A percentile compares a stretch with the other conserved stretches of the same genome.
phyloP scores from a whole-genome alignment of 2,329 filamentous ascomycete species.

The Cladosporium sp. region DNA sequence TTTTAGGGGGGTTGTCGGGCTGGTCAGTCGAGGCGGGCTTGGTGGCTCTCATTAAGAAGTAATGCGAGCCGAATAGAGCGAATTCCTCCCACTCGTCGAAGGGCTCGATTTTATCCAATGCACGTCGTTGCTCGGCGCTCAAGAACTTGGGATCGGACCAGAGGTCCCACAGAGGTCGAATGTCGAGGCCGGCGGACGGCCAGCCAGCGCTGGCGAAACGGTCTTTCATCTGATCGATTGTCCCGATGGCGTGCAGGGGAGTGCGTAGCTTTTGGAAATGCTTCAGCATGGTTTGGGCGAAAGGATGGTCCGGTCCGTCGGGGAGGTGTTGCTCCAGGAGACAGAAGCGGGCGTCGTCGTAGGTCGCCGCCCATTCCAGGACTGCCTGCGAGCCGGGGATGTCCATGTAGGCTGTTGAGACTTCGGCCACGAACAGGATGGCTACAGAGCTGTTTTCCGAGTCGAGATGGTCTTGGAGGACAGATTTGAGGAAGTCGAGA shows the following conservation, averaged over 20 bases:
- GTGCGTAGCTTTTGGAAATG: slow-evolving; percentile 81
- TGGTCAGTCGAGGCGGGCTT: slow-evolving; percentile 26
- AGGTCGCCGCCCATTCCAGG: slow-evolving; percentile 70
- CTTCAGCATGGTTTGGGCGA: slow-evolving; percentile 78
- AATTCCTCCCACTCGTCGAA: slow-evolving; percentile 99
- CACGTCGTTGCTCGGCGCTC: slow-evolving; percentile 52
- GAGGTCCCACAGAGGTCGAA: slow-evolving; percentile 73
- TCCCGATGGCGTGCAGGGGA: slow-evolving; percentile 67
- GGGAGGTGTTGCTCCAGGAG: slow-evolving; percentile 84
- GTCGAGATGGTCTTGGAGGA: slow-evolving; percentile 57
- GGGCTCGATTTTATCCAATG: slow-evolving; percentile 68
- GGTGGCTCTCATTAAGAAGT: slow-evolving; percentile 69
- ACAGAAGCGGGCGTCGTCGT: slow-evolving; percentile 74
- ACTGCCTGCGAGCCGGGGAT: slow-evolving; percentile 67
- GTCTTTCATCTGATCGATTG: slow-evolving; percentile 58
- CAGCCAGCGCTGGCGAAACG: slow-evolving; percentile 71
- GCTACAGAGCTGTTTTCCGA: slow-evolving; percentile 55
- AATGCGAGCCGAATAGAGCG: slow-evolving; percentile 77
- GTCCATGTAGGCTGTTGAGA: slow-evolving; percentile 89
- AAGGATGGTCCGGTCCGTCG: slow-evolving; percentile 72
- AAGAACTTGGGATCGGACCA: slow-evolving; percentile 72
- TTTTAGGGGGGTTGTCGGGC: no score
- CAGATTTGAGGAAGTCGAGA: slow-evolving; percentile 55
- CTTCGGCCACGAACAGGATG: slow-evolving; percentile 75
- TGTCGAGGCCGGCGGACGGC: slow-evolving; percentile 48